phyloP scores from a whole-genome alignment of 768 basidiomycete genomes.

The Rhodotorula diobovata region DNA sequence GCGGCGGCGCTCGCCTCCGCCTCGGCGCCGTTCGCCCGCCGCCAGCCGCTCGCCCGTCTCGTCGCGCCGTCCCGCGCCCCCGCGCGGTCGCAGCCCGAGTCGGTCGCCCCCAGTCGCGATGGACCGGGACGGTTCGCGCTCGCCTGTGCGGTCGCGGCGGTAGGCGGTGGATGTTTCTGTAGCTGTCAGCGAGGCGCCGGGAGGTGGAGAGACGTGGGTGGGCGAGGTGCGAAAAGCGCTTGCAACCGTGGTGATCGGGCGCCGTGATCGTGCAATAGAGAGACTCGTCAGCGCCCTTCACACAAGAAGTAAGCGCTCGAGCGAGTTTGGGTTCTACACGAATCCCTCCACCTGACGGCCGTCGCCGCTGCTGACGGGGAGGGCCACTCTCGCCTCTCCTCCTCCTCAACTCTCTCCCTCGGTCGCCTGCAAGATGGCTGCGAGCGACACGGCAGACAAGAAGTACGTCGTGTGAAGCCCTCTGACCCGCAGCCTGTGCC shows the following conservation, averaged over 20 bases:
- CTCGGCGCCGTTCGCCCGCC: background rate
- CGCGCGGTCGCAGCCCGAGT: background rate
- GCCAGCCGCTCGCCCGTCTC: background rate
- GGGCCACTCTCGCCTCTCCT: background rate
- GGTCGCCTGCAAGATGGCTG: background rate
- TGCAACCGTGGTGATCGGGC: too few species aligned
- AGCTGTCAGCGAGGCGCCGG: background rate
- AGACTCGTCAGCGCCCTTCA: too few species aligned
- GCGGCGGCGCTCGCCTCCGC: background rate
- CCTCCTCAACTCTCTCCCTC: background rate
- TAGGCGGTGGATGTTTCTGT: background rate
- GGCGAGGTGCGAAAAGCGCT: background rate
- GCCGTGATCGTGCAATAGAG: too few species aligned
- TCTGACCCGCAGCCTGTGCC: background rate
- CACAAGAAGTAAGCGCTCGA: too few species aligned
- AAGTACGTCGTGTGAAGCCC: background rate
- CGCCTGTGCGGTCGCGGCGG: background rate
- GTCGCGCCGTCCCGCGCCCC: background rate
- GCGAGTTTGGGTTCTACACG: too few species aligned
- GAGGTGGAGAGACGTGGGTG: background rate
- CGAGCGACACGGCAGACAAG: slow-evolving; percentile 15
- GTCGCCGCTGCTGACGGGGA: background rate
- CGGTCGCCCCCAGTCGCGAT: background rate
- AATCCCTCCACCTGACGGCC: too few species aligned
- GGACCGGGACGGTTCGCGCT: background rate